Evolutionary conservation across 2,329 filamentous ascomycete genomes (phyloP), one percentile per base, ranked within the genome.

Genomic region (Beauveria sp.): DNA sequence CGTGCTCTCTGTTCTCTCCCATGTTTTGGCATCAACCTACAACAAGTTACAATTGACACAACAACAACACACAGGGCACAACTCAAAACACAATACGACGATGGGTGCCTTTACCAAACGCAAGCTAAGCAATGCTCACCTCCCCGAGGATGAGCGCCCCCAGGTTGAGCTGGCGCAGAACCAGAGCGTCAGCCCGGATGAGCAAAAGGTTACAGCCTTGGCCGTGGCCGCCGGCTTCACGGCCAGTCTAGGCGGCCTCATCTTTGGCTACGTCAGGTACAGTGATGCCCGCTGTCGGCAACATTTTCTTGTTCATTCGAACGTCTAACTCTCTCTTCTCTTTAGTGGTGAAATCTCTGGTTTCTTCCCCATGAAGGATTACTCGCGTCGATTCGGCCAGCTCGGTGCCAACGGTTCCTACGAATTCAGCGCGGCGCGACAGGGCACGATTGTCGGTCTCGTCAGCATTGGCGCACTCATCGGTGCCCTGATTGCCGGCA

Each of bases 361-460:
- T 58, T 87, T 85, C 72, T 81, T 87, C 65, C 71, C 77, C 60
- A 87, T 87, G 84, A 53, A 71, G 2, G 79, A 87, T 69, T 88
- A 80, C 64, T 72, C 76, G 37, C 63, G 66, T 3, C 80, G 84
- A 46, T 87, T 87, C 66, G 82, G 81, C 34, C 69, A 78, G 37
- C 64, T 68, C 46, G 69, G 75, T 3, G 61, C 68, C 24, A 66
- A 75, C 40, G 78, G 76, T 54, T 64, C 66, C 0, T 76, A 77
- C 65, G 65, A 69, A 22, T 88, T 88, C 71, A 80, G 77, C 59
- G 80, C 85, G 20, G 80, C 79, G 6, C 78, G 84, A 59, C 83
- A 86, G 65, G 86, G 86, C 55, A 82, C 84, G 18, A 85, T 89
- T 62, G 81, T 85, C 59, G 84, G 82, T 65, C 76, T 88, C n/a